Conservation (phyloP, 257 asterid species). For the Agastache rugosa region DNA sequence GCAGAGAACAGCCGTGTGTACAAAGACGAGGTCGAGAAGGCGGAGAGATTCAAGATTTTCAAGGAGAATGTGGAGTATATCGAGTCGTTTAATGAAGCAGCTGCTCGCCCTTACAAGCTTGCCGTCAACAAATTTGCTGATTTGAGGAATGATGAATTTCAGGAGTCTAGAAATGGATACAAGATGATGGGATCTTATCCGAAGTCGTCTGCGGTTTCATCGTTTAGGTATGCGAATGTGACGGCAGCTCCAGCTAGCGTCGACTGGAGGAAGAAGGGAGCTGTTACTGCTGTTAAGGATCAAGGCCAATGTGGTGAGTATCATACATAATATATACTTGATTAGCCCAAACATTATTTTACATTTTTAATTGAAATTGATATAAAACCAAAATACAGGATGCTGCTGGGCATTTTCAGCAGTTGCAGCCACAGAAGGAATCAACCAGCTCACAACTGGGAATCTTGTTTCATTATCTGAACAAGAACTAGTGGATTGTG, state of each 20-base stretch:
- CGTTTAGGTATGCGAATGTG: slow-evolving; percentile 40
- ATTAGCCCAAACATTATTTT: slow-evolving; percentile 26
- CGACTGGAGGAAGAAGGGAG: slow-evolving; percentile 45
- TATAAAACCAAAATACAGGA: slow-evolving; percentile 26
- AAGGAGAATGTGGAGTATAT: slow-evolving; percentile 43
- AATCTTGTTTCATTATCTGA: slow-evolving; percentile 40
- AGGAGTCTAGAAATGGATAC: slow-evolving; percentile 39
- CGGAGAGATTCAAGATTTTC: slow-evolving; percentile 39
- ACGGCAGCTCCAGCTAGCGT: slow-evolving; percentile 38
- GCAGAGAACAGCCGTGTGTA: slow-evolving; percentile 38
- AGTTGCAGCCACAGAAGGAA: slow-evolving; percentile 49
- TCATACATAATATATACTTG: no score
- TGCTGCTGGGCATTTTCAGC: slow-evolving; percentile 52
- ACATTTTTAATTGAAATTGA: background rate
- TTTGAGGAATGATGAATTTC: slow-evolving; percentile 48
- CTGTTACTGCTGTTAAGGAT: slow-evolving; percentile 45
- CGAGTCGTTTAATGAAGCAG: slow-evolving; percentile 40
- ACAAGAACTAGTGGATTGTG: slow-evolving; percentile 48
- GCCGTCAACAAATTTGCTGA: slow-evolving; percentile 49
- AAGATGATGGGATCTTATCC: background rate
- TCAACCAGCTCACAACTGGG: slow-evolving; percentile 38
- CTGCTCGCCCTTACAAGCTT: slow-evolving; percentile 38
- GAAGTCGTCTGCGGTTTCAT: background rate
- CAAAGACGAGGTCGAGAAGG: slow-evolving; percentile 45
- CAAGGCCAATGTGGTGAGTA: slow-evolving; percentile 45